A percentile compares a stretch with the other conserved stretches of the same genome.
Conservation (phyloP, 306 rosid genomes). For the Sicyos edulis region DNA sequence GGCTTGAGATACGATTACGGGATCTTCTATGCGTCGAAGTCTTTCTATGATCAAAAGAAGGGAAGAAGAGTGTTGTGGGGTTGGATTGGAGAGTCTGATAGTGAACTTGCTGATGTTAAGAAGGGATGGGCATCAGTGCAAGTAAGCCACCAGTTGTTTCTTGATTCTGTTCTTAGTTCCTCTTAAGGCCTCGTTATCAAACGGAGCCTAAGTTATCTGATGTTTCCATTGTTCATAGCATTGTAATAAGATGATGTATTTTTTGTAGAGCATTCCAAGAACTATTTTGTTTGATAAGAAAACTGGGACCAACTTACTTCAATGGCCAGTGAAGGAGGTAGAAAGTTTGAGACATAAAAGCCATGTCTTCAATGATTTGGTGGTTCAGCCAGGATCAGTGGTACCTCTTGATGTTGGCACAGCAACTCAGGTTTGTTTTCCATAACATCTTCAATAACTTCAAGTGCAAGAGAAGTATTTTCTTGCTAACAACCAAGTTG, state of each 20-base stretch:
- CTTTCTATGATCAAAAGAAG: conserved; percentile 52
- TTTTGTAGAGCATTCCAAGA: conserved; percentile 64
- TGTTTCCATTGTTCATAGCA: not conserved
- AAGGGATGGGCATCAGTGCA: conserved; percentile 79
- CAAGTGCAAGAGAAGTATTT: not conserved
- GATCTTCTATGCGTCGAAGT: conserved; percentile 72
- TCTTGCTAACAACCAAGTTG: not conserved
- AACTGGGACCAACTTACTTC: conserved; percentile 62
- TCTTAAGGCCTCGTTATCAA: no score
- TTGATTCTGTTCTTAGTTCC: not conserved
- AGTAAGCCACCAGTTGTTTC: conserved; percentile 29
- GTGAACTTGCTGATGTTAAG: conserved; percentile 63
- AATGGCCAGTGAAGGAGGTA: conserved; percentile 78
- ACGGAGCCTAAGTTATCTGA: not conserved
- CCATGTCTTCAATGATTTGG: conserved; percentile 37
- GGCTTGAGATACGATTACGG: conserved; percentile 79
- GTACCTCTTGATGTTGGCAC: conserved; percentile 47
- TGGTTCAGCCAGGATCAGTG: conserved; percentile 52
- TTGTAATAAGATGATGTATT: not conserved
- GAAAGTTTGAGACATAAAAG: conserved; percentile 57
- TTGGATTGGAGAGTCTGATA: conserved; percentile 84
- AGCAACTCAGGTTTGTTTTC: conserved; percentile 62
- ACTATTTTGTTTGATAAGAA: conserved; percentile 55
- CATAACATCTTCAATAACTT: not conserved
- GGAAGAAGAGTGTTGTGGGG: conserved; percentile 83